Conservation (phyloP, 2,329 filamentous ascomycete species). For the Periconia macrospinosa region DNA sequence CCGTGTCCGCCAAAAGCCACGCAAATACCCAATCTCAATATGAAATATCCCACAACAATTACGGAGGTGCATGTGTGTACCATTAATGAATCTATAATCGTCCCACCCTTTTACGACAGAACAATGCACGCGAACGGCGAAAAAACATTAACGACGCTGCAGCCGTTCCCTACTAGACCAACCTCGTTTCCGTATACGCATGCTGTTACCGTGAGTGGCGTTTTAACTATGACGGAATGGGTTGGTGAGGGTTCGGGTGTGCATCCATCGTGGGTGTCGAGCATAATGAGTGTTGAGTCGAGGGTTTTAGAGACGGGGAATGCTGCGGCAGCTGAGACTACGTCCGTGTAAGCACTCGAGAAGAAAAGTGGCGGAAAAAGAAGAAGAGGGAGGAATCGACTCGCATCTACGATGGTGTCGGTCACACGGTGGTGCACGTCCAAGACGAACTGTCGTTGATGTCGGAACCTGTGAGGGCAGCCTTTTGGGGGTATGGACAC, state of each 20-base stretch:
- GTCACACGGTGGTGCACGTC: neutral
- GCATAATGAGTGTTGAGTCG: neutral
- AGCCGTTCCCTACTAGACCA: neutral
- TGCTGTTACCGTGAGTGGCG: neutral
- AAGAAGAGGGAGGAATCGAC: neutral
- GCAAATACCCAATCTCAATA: neutral
- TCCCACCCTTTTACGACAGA: constrained; percentile 1
- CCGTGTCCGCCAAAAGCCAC: too few species aligned
- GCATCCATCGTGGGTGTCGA: neutral
- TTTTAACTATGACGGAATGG: neutral
- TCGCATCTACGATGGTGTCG: neutral
- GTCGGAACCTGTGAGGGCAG: neutral
- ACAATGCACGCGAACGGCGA: neutral
- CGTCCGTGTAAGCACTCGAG: neutral
- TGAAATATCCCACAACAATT: neutral
- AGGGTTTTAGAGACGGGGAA: neutral
- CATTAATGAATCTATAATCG: neutral
- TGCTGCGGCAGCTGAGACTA: neutral
- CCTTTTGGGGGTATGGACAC: neutral
- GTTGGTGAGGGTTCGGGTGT: neutral
- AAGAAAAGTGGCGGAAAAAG: neutral
- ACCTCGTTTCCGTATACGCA: neutral
- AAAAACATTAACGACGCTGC: constrained; percentile 1
- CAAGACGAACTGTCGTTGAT: neutral
- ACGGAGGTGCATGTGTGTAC: neutral